Conservation (phyloP, 2,329 filamentous ascomycete genomes). For the Drechslerella coelobrocha region DNA sequence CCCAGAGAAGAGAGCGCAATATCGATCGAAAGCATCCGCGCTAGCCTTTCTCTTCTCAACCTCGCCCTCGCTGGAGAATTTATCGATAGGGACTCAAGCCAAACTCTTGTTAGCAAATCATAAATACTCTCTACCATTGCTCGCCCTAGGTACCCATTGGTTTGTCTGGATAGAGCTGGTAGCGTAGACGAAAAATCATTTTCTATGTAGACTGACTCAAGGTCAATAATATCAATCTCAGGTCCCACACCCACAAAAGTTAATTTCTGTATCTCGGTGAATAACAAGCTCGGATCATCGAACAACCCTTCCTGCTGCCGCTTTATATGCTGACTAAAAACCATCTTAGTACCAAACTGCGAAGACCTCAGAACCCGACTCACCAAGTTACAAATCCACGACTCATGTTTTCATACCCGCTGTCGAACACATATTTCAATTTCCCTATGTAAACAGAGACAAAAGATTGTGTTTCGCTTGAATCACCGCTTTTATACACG, state of each 20-base stretch:
- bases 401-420: neutral
- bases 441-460: constrained; percentile 11
- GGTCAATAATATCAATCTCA: constrained; percentile 9
- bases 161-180: neutral
- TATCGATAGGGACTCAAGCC: constrained; percentile 26
- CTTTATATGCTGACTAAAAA: constrained; percentile 20
- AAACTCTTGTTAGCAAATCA: constrained; percentile 25
- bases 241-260: neutral
- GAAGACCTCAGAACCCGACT: neutral
- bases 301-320: constrained; percentile 18
- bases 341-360: constrained; percentile 2
- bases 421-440: constrained; percentile 3
- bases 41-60: constrained; percentile 37
- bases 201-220: neutral
- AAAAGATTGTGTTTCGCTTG: neutral
- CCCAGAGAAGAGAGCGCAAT: constrained; percentile 29
- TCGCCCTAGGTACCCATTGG: too few relatives aligned
- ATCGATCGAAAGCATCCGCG: constrained; percentile 38
- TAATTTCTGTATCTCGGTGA: constrained; percentile 1
- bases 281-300: constrained; percentile 20
- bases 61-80: constrained; percentile 22
- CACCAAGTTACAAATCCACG: constrained; percentile 17
- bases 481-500: constrained; percentile 13
- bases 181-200: neutral
- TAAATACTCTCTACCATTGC: constrained; percentile 6